phyloP scores from a whole-genome alignment of 2,329 filamentous ascomycete genomes.

The Cryphonectria carpinicola region DNA sequence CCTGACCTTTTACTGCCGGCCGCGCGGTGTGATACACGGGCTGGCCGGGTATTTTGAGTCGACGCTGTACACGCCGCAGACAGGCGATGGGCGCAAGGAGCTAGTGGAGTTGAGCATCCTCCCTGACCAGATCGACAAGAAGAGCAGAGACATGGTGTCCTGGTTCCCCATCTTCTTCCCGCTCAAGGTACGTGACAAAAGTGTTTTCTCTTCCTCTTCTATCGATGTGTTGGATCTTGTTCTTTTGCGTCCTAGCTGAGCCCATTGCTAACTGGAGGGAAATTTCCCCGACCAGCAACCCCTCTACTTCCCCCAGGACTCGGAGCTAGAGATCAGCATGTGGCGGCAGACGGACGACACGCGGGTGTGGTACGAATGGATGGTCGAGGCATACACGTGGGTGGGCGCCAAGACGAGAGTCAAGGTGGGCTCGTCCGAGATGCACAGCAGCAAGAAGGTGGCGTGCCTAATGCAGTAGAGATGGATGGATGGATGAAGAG shows the following conservation, averaged over 20 bases:
- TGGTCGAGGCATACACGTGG: constrained; percentile 81
- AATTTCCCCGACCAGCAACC: constrained; percentile 63
- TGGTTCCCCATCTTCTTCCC: constrained; percentile 99
- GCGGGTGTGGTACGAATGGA: constrained; percentile 99
- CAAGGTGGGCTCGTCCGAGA: constrained; percentile 67
- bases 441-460: constrained; percentile 71
- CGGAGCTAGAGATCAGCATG: constrained; percentile 89
- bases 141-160: constrained; percentile 97
- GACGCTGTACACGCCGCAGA: constrained; percentile 74
- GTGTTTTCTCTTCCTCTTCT: background rate
- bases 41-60: constrained; percentile 95
- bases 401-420: constrained; percentile 62
- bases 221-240: no score
- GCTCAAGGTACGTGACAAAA: constrained; percentile 69
- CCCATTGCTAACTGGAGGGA: background rate
- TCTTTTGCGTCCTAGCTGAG: background rate
- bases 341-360: constrained; percentile 94
- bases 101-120: constrained; percentile 89
- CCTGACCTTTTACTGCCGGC: constrained; percentile 75
- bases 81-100: constrained; percentile 41
- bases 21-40: constrained; percentile 85
- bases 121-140: constrained; percentile 86
- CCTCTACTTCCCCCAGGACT: constrained; percentile 80
- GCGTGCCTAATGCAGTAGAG: constrained; percentile 68
- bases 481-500: background rate